A percentile compares a stretch with the other conserved stretches of the same genome.
Conservation (phyloP, 495 filamentous ascomycete species). For the Penicillium lagena region DNA sequence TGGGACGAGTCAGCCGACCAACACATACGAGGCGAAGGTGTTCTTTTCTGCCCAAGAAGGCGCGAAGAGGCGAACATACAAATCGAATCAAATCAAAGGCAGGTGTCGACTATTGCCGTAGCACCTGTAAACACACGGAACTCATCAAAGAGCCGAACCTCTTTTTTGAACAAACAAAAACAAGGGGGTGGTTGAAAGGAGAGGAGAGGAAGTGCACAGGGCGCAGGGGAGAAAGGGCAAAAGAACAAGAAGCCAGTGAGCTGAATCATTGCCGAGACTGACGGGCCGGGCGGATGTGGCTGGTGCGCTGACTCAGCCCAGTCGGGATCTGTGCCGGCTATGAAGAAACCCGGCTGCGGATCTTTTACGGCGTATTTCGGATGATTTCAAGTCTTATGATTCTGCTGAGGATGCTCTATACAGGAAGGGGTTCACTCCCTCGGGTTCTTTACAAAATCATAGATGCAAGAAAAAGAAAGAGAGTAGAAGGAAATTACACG, state of each 20-base stretch:
- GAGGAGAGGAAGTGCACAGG: slow-evolving; percentile 6
- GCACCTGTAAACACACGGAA: slow-evolving; percentile 37
- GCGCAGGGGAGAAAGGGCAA: slow-evolving; percentile 9
- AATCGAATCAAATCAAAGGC: slow-evolving; percentile 15
- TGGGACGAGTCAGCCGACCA: too few species aligned
- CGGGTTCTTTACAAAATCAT: too few species aligned
- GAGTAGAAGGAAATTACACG: too few species aligned
- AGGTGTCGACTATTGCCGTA: slow-evolving; percentile 45
- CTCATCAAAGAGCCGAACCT: slow-evolving; percentile 41
- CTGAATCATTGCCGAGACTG: slow-evolving; percentile 7
- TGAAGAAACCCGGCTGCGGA: too few species aligned
- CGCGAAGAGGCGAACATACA: slow-evolving; percentile 10
- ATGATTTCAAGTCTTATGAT: too few species aligned
- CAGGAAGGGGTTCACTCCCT: too few species aligned
- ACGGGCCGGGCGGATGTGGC: slow-evolving; percentile 15
- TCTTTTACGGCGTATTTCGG: too few species aligned
- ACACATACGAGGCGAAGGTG: too few species aligned
- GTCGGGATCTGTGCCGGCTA: neutral
- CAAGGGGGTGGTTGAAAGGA: slow-evolving; percentile 7
- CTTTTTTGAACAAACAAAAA: slow-evolving; percentile 18
- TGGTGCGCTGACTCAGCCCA: slow-evolving; percentile 24
- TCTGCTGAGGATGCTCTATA: too few species aligned
- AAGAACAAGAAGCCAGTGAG: neutral
- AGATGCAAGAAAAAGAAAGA: too few species aligned
- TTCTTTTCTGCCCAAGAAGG: too few species aligned